Evolutionary conservation across 768 basidiomycete genomes (phyloP).

Genomic region (Phanerochaete carnosa): DNA sequence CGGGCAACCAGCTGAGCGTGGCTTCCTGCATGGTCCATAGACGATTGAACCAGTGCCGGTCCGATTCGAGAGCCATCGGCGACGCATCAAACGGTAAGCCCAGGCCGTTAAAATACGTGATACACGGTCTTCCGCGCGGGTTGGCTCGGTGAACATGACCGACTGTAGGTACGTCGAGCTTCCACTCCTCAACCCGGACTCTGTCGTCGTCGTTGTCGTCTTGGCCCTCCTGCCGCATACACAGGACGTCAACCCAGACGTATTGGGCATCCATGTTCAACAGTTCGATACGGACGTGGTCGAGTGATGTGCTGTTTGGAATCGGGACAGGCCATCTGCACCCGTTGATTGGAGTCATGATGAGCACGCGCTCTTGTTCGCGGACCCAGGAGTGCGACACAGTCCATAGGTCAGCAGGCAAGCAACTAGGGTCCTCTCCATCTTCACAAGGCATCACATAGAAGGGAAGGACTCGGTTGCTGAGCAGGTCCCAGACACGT

Average conservation of each 20-base stretch:
- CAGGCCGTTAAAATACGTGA: background rate
- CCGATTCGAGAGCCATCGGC: background rate
- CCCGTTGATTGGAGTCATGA: background rate
- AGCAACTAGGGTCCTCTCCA: background rate
- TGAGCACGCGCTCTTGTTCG: background rate
- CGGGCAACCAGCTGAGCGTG: background rate
- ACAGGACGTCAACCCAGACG: slow-evolving; percentile 3
- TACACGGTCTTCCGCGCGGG: background rate
- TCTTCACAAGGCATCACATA: background rate
- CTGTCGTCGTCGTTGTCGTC: background rate
- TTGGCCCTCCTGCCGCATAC: background rate
- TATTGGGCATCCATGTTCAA: background rate
- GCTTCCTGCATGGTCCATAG: slow-evolving; percentile 2
- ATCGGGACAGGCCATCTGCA: background rate
- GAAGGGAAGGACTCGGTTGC: background rate
- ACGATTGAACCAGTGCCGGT: background rate
- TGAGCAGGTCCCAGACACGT: background rate
- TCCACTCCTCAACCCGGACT: background rate
- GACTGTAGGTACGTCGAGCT: background rate
- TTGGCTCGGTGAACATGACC: background rate
- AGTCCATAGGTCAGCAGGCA: background rate
- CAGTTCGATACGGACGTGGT: background rate
- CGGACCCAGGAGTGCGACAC: background rate
- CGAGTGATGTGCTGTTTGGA: background rate
- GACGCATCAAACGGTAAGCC: background rate